Conservation (phyloP, 2,329 filamentous ascomycete genomes). For the Ceratocystis huliohia region DNA sequence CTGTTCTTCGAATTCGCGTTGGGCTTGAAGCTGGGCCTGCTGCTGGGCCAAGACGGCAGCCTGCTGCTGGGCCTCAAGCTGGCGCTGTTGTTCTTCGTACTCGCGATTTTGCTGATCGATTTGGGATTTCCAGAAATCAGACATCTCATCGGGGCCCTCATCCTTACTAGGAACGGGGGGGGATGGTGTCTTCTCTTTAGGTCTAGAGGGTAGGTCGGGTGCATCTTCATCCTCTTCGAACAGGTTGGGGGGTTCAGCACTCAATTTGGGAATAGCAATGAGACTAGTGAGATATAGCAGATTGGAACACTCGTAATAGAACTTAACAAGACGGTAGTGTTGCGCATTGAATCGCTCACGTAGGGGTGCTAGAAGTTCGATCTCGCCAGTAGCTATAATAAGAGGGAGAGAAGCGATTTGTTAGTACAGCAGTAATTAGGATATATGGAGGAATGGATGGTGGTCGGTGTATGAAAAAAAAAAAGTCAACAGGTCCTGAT, state of each 20-base stretch:
- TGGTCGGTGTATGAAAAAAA: too few species aligned
- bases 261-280: constrained; percentile 90
- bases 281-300: constrained; percentile 90
- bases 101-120: constrained; percentile 82
- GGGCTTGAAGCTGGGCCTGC: constrained; percentile 68
- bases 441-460: neutral
- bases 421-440: constrained; percentile 11
- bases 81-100: constrained; percentile 85
- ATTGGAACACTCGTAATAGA: constrained; percentile 99
- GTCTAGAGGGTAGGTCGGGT: constrained; percentile 70
- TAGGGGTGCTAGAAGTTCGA: constrained; percentile 80
- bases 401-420: constrained; percentile 22
- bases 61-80: constrained; percentile 77
- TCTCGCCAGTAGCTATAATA: constrained; percentile 65
- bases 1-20: constrained; percentile 93
- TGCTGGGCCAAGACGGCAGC: constrained; percentile 70
- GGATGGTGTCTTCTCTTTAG: constrained; percentile 55
- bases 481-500: too few species aligned
- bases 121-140: constrained; percentile 95
- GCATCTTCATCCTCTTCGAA: constrained; percentile 79
- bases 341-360: constrained; percentile 85
- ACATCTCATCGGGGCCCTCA: constrained; percentile 77
- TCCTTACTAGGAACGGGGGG: constrained; percentile 58
- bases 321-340: constrained; percentile 90
- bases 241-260: constrained; percentile 83